Base-by-base conservation (phyloP, 73 alveolate genomes). In the Breviolum minutum region DNA sequence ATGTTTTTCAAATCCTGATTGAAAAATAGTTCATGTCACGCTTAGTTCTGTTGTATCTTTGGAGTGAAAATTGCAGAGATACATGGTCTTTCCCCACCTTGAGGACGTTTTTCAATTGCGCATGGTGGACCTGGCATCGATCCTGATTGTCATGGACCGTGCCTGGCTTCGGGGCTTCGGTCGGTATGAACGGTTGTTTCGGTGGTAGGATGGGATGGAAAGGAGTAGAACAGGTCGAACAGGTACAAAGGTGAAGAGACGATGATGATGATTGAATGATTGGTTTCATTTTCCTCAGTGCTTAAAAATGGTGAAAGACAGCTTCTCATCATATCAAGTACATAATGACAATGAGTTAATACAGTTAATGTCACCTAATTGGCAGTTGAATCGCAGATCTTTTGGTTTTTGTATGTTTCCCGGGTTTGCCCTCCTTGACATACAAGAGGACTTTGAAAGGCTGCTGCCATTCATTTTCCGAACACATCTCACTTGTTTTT, bases 71-170 rank as follows among this genome's bases (percentile, higher is more conserved):
- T n/a, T 26, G 80, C 80, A 70, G 80, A 16, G 80, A n/a, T n/a
- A n/a, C n/a, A 12, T 16, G 81, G 13, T 70, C 80, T 26, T 20
- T 8, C 81, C 81, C 81, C 81, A 71, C 40, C 5, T 82, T 20
- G 20, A 88, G 95, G 95, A 88, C 30, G 95, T 88, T 22, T 90
- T 90, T 63, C 96, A 90, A 29, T 63, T 90, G 60, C 96, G 96
- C 32, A 70, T 90, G 96, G 96, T 90, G 27, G 96, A 90, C 17
- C 48, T 90, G 74, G 96, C 96, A 24, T 24, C 87, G n/a, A 69
- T 90, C 63, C 96, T 90, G n/a, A 6, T 90, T 13, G 87, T 90
- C 77, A 16, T 79, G 73, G 96, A 90, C 14, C 96, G 96, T 24
- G 27, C 83, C 66, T 13, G 66, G 48, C 80, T 14, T 27, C 40